Evolutionary conservation across 352 stramenopile genomes (phyloP), one percentile per base, ranked within the genome.

Genomic region (Elongisporangium undulatum): DNA sequence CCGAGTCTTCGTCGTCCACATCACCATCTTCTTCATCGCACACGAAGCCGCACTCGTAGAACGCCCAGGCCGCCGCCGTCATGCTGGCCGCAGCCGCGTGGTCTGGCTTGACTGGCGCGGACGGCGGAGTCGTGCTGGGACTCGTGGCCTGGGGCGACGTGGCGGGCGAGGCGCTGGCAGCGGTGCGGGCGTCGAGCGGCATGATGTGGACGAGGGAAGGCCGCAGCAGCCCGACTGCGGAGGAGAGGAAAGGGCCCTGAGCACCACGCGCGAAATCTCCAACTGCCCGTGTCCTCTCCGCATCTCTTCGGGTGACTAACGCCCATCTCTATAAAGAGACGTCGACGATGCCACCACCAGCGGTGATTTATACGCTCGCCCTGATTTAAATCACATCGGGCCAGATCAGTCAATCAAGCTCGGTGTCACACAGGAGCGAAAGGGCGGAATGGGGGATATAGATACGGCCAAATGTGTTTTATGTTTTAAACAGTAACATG

Each of bases 21-120:
- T 41, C 54, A 50, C 20, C 56, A 49, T 72, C 72, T 26, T 56
- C 54, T 5, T 70, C 69, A 53, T 85, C 70, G 51, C 82, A 64
- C 58, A 85, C 63, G 49, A 89, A 74, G 2, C 71, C 79, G 63
- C 75, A 77, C 52, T 70, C 65, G 68, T 87, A 90, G 39, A 90
- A 90, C 51, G 83, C 77, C 67, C 72, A 82, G 48, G 29, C 53
- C 53, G 53, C 53, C 21, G 53, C 53, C 34, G 53, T 58, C 38
- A 21, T 45, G 21, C 34, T 45, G 41, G 55, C 51, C 55, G 64
- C 59, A 68, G 64, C 53, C 59, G 55, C 26, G 58, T 55, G n/a
- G 39, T 58, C 45, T 52, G 59, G 59, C 49, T 61, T 19, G 22
- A 22, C 38, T 71, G 65, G 56, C 49, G 53, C 52, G 55, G 51